These are phyloP conservation scores for Zygnema cylindricum DNA, from an alignment of 139 green algal species.

Conservation along the genomic window DNA sequence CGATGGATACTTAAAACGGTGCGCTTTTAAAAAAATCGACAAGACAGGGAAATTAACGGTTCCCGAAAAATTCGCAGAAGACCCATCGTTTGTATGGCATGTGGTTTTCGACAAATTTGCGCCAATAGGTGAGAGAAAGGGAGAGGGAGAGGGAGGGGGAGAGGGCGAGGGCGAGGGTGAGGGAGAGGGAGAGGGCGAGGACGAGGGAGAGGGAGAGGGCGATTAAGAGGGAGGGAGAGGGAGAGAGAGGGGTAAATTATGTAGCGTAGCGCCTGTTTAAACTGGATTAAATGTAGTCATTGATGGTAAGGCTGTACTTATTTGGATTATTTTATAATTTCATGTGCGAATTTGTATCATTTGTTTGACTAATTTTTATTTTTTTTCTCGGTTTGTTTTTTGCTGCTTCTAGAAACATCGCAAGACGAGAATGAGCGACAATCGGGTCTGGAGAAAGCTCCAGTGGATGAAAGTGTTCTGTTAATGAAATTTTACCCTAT, in stretches of 20 bases:
- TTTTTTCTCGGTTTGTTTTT: conserved; percentile 9
- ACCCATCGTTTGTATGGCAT: conserved; percentile 22
- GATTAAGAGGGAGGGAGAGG: too few relatives aligned
- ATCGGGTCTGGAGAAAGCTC: neutral
- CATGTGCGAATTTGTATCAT: neutral
- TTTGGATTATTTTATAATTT: neutral
- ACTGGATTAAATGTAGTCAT: conserved; percentile 20
- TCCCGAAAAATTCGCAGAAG: neutral
- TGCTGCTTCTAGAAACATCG: neutral
- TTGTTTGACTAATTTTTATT: conserved; percentile 9
- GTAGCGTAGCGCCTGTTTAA: neutral
- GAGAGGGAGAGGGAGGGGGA: too few relatives aligned
- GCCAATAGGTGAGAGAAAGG: too few relatives aligned
- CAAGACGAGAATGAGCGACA: neutral
- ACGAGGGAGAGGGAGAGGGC: too few relatives aligned
- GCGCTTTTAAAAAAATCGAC: neutral
- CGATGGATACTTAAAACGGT: conserved; percentile 18
- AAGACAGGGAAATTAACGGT: neutral
- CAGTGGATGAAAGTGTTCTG: conserved; percentile 44
- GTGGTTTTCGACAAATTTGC: neutral
- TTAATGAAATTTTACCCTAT: conserved; percentile 56
- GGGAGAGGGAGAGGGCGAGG: too few relatives aligned
- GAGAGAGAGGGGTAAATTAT: too few relatives aligned
- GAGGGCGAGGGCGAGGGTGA: too few relatives aligned
- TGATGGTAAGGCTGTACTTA: conserved; percentile 1